phyloP scores from a whole-genome alignment of 2,329 filamentous ascomycete genomes.

The Penicillium sp. region DNA sequence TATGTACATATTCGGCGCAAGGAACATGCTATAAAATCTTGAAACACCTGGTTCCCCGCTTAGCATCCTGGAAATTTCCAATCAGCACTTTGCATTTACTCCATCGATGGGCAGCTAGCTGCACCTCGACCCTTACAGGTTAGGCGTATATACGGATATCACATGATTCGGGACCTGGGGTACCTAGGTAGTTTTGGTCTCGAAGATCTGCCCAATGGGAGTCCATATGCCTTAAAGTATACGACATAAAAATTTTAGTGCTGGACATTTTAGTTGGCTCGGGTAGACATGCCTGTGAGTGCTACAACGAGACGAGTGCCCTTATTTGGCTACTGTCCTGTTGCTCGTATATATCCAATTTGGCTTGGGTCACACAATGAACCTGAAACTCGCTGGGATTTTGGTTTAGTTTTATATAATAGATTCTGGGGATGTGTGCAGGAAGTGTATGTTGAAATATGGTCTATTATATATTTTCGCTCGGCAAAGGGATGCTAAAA shows the following conservation, averaged over 20 bases:
- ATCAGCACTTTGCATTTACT: neutral
- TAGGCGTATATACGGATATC: slow-evolving; percentile 6
- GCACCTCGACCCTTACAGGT: slow-evolving; percentile 21
- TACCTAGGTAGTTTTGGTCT: neutral
- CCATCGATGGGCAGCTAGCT: neutral
- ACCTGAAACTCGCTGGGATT: neutral
- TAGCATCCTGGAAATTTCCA: neutral
- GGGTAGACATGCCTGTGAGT: too few relatives aligned
- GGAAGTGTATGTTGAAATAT: neutral
- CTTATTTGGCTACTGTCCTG: neutral
- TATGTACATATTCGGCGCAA: neutral
- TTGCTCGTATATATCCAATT: neutral
- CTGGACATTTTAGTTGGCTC: slow-evolving; percentile 1
- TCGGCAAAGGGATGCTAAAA: too few relatives aligned
- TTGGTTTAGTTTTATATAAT: neutral
- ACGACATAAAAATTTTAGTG: neutral
- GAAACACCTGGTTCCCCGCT: neutral
- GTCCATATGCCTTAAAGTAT: neutral
- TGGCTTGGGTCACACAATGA: too few relatives aligned
- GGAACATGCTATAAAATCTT: neutral
- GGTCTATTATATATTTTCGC: neutral
- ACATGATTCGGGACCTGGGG: neutral
- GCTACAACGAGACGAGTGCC: neutral
- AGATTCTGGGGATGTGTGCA: neutral
- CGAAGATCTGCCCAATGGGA: neutral